A percentile compares a stretch with the other conserved stretches of the same genome.
Evolutionary conservation across 495 filamentous ascomycete species (phyloP).

Genomic region (Articulospora tetracladia): DNA sequence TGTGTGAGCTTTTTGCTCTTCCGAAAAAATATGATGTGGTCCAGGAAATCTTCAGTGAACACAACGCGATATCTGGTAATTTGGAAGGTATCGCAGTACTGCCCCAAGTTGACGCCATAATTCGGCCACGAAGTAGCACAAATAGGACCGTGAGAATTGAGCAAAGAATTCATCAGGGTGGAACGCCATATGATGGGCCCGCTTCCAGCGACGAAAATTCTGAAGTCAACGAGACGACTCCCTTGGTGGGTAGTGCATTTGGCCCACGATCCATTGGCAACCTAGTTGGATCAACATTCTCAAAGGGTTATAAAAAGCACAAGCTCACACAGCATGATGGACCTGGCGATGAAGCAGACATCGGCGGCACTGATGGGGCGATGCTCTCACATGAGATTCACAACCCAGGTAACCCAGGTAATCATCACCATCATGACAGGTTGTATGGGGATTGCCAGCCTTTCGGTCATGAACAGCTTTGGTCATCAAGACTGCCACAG

Average conservation of each 20-base stretch:
- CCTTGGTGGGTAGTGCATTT: constrained; percentile 55
- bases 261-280: constrained; percentile 5
- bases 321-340: background rate
- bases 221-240: constrained; percentile 72
- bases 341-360: background rate
- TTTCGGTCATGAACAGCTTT: constrained; percentile 78
- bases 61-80: constrained; percentile 27
- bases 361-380: background rate
- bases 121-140: constrained; percentile 25
- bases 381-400: background rate
- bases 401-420: background rate
- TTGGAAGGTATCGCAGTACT: constrained; percentile 32
- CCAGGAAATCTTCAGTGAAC: constrained; percentile 40
- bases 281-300: constrained; percentile 56
- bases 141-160: background rate
- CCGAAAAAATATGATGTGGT: constrained; percentile 67
- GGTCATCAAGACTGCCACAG: constrained; percentile 72
- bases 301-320: constrained; percentile 33
- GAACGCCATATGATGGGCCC: background rate
- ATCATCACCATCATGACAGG: constrained; percentile 24
- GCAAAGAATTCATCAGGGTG: background rate
- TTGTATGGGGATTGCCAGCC: constrained; percentile 39
- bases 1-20: constrained; percentile 76
- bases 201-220: constrained; percentile 36
- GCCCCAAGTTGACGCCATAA: constrained; percentile 29